Percentiles rank a stretch among this genome's conserved stretches.
Evolutionary conservation across 495 filamentous ascomycete genomes (phyloP).

Genomic region (Trypethelium eluteriae): DNA sequence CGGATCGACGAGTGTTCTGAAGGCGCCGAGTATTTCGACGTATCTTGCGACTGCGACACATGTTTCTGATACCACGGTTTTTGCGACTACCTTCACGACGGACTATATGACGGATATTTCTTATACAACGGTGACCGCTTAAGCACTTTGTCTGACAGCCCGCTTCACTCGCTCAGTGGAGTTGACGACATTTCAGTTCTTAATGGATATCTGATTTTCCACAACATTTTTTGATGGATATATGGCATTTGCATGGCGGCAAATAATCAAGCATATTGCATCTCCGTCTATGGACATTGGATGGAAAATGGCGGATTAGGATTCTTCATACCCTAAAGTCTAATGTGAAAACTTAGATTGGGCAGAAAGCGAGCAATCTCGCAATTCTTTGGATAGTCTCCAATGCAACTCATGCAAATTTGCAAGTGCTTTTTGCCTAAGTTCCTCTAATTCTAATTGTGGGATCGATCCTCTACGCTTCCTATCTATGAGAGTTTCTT

Average conservation of each 20-base stretch:
- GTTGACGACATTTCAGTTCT: not conserved
- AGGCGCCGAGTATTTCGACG: not conserved
- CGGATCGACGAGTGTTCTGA: not conserved
- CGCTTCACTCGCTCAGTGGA: not conserved
- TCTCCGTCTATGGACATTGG: not conserved
- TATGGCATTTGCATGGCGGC: not conserved
- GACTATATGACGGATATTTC: not conserved
- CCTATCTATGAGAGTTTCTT: too few relatives aligned
- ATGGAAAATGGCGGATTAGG: not conserved
- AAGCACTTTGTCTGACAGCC: not conserved
- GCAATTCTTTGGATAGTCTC: not conserved
- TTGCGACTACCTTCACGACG: not conserved
- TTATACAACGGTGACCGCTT: not conserved
- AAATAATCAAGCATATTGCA: not conserved
- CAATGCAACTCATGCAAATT: not conserved
- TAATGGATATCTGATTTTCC: not conserved
- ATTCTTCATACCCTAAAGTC: not conserved
- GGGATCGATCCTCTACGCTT: not conserved
- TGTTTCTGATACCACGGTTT: not conserved
- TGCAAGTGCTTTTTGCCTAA: not conserved
- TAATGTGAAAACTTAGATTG: not conserved
- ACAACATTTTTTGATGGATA: not conserved
- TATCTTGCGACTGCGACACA: not conserved
- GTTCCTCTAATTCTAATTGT: not conserved
- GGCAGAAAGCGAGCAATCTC: not conserved